These are phyloP conservation scores for Zoysia japonica DNA, from an alignment of 176 grass and related monocot species.

Conservation along the genomic window DNA sequence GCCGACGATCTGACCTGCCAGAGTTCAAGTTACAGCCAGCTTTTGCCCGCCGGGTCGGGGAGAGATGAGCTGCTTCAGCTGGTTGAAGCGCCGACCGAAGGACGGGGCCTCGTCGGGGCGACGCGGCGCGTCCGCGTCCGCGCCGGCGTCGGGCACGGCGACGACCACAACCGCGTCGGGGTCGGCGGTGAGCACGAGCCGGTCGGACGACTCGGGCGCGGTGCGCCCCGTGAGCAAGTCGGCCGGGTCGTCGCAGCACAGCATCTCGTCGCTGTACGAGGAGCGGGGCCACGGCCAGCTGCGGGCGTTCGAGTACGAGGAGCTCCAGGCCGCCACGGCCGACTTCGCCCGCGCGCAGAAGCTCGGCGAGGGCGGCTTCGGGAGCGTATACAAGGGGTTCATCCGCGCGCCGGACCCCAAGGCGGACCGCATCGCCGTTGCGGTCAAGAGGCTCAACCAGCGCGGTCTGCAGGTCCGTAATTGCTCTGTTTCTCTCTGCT, in stretches of 20 bases:
- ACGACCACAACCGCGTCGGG: neutral
- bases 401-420: conserved; percentile 52
- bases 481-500: neutral
- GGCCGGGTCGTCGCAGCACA: conserved; percentile 50
- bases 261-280: conserved; percentile 83
- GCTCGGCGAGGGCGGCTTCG: conserved; percentile 93
- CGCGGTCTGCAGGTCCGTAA: conserved; percentile 68
- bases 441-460: conserved; percentile 82
- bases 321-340: conserved; percentile 69
- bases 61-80: conserved; percentile 65
- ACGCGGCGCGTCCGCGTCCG: neutral
- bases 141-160: neutral
- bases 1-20: neutral
- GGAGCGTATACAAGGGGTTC: conserved; percentile 81
- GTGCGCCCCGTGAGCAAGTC: conserved; percentile 68
- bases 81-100: conserved; percentile 42
- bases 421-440: conserved; percentile 62
- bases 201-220: conserved; percentile 63
- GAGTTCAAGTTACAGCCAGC: neutral
- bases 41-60: neutral
- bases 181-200: conserved; percentile 64
- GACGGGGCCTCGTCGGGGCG: conserved; percentile 31
- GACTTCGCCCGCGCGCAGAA: conserved; percentile 73
- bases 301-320: conserved; percentile 71
- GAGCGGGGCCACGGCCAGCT: conserved; percentile 75